These are phyloP conservation scores for Lactarius vividus DNA, from an alignment of 768 basidiomycete species.

Conservation along the genomic window DNA sequence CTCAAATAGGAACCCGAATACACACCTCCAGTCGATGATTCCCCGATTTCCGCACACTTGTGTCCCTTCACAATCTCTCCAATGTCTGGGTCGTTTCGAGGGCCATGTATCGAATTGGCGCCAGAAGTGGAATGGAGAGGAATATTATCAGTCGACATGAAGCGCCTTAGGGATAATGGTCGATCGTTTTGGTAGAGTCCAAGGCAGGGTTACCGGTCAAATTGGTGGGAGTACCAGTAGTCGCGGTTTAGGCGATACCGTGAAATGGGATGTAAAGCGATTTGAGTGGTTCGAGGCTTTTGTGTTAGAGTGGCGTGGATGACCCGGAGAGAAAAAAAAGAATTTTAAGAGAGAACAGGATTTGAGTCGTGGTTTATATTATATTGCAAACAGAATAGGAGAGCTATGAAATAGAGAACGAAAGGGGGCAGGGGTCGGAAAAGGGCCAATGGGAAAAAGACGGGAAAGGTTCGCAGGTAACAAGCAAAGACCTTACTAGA, in stretches of 20 bases:
- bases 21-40: neutral
- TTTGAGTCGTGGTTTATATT: too few species aligned
- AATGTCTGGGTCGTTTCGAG: neutral
- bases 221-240: neutral
- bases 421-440: too few species aligned
- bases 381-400: neutral
- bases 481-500: too few species aligned
- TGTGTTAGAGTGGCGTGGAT: neutral
- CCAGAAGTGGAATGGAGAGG: neutral
- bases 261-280: neutral
- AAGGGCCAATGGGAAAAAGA: too few species aligned
- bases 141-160: neutral
- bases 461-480: too few species aligned
- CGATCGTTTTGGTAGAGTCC: too few species aligned
- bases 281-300: neutral
- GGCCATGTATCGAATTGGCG: neutral
- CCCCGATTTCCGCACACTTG: neutral
- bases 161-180: neutral
- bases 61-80: neutral
- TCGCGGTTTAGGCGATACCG: neutral
- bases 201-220: neutral
- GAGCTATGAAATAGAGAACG: neutral
- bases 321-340: too few species aligned
- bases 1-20: neutral
- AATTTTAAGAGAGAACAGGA: too few species aligned